These are phyloP conservation scores for Gaeumannomyces sp. DNA, from an alignment of 2,329 filamentous ascomycete genomes.

Conservation along the genomic window DNA sequence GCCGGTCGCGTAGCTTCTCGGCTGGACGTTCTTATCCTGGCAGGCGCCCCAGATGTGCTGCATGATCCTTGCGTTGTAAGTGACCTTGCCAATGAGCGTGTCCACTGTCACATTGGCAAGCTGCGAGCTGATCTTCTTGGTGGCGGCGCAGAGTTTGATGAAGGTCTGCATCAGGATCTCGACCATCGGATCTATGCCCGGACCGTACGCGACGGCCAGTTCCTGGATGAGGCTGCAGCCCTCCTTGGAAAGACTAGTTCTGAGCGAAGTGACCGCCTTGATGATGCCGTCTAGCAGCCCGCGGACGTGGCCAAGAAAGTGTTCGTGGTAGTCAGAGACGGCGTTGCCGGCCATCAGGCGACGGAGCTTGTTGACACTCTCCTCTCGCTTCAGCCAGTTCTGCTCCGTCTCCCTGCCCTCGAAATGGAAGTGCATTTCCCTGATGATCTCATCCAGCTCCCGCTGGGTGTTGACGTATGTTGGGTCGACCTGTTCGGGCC, in stretches of 20 bases:
- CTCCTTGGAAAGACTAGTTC: conserved; percentile 85
- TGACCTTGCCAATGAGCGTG: conserved; percentile 68
- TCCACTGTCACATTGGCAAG: conserved; percentile 78
- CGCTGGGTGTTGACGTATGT: conserved; percentile 76
- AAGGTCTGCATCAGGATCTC: conserved; percentile 85
- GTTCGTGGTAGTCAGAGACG: conserved; percentile 65
- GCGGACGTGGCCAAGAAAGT: conserved; percentile 66
- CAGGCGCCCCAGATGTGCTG: conserved; percentile 78
- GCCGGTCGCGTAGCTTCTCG: conserved; percentile 67
- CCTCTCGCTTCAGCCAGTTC: conserved; percentile 86
- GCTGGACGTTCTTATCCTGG: conserved; percentile 90
- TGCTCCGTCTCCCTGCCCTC: conserved; percentile 85
- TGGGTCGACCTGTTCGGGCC: conserved; percentile 67
- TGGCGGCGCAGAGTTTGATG: conserved; percentile 81
- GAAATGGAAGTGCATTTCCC: conserved; percentile 73
- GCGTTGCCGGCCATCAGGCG: conserved; percentile 79
- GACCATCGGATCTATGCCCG: conserved; percentile 78
- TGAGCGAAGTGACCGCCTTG: conserved; percentile 74
- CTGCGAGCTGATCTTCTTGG: conserved; percentile 88
- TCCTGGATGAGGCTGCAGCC: conserved; percentile 82
- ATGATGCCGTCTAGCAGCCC: conserved; percentile 78
- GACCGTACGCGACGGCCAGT: conserved; percentile 67
- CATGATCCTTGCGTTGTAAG: conserved; percentile 74
- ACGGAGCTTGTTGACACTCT: conserved; percentile 69
- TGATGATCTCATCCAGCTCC: conserved; percentile 83